phyloP scores from a whole-genome alignment of 306 rosid species.

The Casuarina equisetifolia region DNA sequence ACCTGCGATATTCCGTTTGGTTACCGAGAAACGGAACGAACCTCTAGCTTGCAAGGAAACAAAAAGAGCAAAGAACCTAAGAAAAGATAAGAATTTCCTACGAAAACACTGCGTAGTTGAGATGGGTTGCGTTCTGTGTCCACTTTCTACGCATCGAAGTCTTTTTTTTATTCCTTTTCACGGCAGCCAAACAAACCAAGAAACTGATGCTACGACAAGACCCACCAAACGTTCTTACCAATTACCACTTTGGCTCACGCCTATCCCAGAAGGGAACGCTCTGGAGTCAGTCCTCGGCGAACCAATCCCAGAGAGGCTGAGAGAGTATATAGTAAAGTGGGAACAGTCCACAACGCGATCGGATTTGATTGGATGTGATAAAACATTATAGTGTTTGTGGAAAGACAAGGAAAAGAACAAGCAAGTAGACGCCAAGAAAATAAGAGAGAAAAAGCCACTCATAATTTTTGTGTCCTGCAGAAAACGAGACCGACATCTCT shows the following conservation, averaged over 20 bases:
- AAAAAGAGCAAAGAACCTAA: neutral
- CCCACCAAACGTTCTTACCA: conserved; percentile 29
- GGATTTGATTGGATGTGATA: neutral
- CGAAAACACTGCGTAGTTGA: neutral
- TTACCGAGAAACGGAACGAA: neutral
- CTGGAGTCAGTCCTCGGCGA: neutral
- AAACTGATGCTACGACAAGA: conserved; percentile 19
- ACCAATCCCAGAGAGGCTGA: neutral
- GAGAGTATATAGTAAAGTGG: conserved; percentile 10
- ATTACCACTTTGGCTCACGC: conserved; percentile 8
- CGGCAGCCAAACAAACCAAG: conserved; percentile 25
- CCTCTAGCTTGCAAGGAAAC: neutral
- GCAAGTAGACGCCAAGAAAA: neutral
- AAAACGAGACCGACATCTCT: neutral
- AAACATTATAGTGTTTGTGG: neutral
- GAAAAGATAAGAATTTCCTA: neutral
- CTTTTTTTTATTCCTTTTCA: neutral
- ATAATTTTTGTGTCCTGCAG: neutral
- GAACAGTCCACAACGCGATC: conserved; percentile 8
- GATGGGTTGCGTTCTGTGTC: neutral
- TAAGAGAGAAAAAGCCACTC: neutral
- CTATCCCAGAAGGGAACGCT: neutral
- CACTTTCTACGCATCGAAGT: neutral
- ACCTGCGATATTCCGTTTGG: neutral
- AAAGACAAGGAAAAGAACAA: neutral